Conservation (phyloP, 495 filamentous ascomycete species). For the Aspergillus diversus region DNA sequence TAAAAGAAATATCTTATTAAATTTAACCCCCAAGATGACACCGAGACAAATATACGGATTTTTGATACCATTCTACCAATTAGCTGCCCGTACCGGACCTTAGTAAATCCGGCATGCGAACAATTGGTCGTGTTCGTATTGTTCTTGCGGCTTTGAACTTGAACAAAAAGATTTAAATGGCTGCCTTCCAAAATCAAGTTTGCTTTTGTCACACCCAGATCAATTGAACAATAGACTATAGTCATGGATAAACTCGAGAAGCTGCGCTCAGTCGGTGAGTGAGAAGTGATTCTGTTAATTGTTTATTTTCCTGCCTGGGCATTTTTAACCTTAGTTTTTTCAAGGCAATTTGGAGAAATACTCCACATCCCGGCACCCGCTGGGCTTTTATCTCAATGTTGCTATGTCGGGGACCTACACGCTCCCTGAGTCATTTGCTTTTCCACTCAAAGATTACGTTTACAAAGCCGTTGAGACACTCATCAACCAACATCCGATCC, state of each 20-base stretch:
- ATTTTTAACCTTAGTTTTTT: constrained; percentile 11
- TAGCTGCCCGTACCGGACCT: too few relatives aligned
- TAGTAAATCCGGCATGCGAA: neutral
- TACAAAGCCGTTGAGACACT: constrained; percentile 41
- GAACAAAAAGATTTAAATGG: neutral
- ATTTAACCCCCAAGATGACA: too few relatives aligned
- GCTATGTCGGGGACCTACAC: constrained; percentile 42
- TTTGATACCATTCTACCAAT: too few relatives aligned
- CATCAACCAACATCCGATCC: constrained; percentile 45
- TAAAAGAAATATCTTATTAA: too few relatives aligned
- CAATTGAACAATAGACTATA: neutral
- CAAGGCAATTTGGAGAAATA: constrained; percentile 47
- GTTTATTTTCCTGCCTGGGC: neutral
- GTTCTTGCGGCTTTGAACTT: neutral
- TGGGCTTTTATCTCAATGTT: constrained; percentile 52
- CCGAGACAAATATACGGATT: too few relatives aligned
- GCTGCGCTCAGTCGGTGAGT: constrained; percentile 37
- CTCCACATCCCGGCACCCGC: constrained; percentile 45
- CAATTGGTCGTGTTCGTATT: neutral
- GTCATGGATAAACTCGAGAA: constrained; percentile 33
- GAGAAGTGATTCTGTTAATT: neutral
- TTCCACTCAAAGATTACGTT: constrained; percentile 38
- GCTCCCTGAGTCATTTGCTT: constrained; percentile 30
- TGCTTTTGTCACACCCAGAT: neutral
- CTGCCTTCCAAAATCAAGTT: neutral